Evolutionary conservation across 371 early-diverging fungal species (phyloP).

Genomic region (Mortierella sp.): DNA sequence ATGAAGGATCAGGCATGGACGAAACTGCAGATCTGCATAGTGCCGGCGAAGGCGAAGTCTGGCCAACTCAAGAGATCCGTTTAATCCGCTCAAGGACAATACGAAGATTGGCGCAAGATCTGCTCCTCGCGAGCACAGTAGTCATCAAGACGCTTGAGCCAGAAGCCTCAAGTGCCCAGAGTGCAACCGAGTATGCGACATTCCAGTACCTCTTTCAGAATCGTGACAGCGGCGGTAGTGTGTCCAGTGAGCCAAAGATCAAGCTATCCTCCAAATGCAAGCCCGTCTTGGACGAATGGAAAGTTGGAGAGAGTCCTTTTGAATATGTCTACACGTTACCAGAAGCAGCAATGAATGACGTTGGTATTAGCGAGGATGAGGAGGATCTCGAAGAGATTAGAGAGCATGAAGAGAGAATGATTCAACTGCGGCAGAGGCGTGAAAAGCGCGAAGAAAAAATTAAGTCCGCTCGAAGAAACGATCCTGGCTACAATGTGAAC

Average conservation of each 20-base stretch:
- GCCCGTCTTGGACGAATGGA: conserved; percentile 32
- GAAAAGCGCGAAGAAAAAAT: conserved; percentile 23
- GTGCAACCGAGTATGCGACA: background rate
- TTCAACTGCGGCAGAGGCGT: conserved; percentile 21
- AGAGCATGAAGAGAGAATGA: conserved; percentile 24
- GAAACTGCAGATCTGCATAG: background rate
- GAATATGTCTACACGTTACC: conserved; percentile 12
- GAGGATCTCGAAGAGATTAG: conserved; percentile 17
- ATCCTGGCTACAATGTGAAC: conserved; percentile 14
- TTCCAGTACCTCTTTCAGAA: conserved; percentile 24
- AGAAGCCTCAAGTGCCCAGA: background rate
- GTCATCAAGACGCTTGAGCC: conserved; percentile 20
- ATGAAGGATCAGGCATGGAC: background rate
- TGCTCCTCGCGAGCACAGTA: conserved; percentile 12
- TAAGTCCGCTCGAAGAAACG: conserved; percentile 1
- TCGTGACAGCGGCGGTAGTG: background rate
- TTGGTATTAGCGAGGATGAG: conserved; percentile 1
- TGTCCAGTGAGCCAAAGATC: background rate
- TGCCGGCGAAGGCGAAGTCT: background rate
- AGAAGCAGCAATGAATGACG: background rate
- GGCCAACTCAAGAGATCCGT: conserved; percentile 30
- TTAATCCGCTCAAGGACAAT: conserved; percentile 23
- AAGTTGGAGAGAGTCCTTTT: conserved; percentile 10
- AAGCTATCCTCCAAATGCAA: background rate
- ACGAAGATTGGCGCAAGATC: conserved; percentile 34